phyloP scores from a whole-genome alignment of 2,329 filamentous ascomycete species.

The Botryotinia narcissicola region DNA sequence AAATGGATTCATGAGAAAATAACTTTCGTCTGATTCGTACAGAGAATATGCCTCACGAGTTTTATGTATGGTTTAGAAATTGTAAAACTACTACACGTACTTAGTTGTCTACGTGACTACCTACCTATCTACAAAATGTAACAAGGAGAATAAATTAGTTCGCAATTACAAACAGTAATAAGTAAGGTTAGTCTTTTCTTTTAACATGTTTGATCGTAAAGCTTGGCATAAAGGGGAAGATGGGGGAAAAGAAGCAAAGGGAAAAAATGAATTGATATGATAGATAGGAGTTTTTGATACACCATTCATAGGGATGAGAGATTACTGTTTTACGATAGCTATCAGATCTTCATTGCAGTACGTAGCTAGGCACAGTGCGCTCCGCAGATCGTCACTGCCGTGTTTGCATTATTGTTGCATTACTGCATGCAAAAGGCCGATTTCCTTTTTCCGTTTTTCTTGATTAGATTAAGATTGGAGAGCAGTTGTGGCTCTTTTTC shows the following conservation, averaged over 20 bases:
- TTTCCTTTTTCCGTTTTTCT: background rate
- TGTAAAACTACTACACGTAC: background rate
- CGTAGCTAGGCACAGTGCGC: background rate
- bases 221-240: background rate
- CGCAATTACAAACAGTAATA: background rate
- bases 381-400: background rate
- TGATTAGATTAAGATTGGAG: background rate
- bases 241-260: background rate
- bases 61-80: background rate
- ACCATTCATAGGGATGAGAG: background rate
- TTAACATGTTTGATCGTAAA: background rate
- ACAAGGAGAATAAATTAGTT: background rate
- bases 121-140: background rate
- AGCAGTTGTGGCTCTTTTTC: background rate
- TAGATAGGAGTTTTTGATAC: background rate
- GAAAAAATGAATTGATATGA: background rate
- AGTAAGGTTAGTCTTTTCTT: background rate
- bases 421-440: background rate
- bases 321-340: background rate
- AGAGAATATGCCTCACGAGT: background rate
- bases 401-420: slow-evolving; percentile 1
- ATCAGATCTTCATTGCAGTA: background rate
- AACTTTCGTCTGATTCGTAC: background rate
- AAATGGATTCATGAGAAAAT: background rate
- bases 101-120: background rate